Evolutionary conservation across 1,284 basidiomycete genomes (phyloP), one percentile per base, ranked within the genome.

Genomic region (Takashimella koratensis): DNA sequence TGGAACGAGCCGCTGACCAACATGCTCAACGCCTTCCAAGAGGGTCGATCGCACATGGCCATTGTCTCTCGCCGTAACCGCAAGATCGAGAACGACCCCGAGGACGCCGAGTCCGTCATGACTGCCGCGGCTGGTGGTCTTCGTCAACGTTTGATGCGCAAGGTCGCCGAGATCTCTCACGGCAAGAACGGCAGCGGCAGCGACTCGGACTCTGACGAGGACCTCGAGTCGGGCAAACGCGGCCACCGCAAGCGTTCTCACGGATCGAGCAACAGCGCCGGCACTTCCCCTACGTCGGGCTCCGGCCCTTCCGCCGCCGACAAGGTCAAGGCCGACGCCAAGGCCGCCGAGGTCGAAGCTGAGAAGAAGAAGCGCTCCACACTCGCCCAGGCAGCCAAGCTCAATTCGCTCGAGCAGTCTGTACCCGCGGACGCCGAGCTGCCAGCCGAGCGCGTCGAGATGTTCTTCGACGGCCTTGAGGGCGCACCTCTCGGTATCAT

Each of bases 31-130:
- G 86, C 82, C 57, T 95, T 95, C 74, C 91, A 94, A 71, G 90
- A 93, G 68, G 91, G 91, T 10, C 82, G 89, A 40, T 89, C 86
- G 42, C 91, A 95, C 70, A 91, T 95, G 82, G 92, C 92, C 25
- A 87, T 94, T 59, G 90, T 95, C 58, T 84, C 84, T 53, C 82
- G 86, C 45, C 57, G 60, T 79, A 81, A 64, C 51, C 44, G 64
- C 53, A 27, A 57, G 27, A 58, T 68, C 45, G 65, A 69, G 40
- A 56, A 53, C 47, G 64, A 60, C 19, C 57, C 58, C 22, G 63
- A 59, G 27, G 66, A 68, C 41, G 64, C 54, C 5, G 64, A 65
- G 45, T 65, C 63, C 4, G 63, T 70, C 49, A 68, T 70, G 61
- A 65, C 83, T 62, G 82, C 72, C 20, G 65, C 72, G 3, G 77